A percentile compares a stretch with the other conserved stretches of the same genome.
Evolutionary conservation across 1,139 yeast species (phyloP).

Genomic region (Lodderomyces theae): DNA sequence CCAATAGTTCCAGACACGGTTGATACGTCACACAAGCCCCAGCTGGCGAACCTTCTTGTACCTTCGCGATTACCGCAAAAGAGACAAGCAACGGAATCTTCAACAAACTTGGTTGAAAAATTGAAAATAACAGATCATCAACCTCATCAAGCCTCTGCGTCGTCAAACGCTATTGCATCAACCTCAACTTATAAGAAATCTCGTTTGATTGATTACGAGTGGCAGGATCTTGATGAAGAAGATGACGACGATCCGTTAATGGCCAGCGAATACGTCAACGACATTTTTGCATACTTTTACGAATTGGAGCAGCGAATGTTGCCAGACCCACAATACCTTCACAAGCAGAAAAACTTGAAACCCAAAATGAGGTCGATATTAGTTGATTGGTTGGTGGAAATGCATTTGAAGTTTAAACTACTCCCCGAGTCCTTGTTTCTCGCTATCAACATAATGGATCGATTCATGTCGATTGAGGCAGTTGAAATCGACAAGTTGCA

Average conservation of each 20-base stretch:
- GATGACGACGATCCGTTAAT: constrained; percentile 89
- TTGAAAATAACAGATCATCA: constrained; percentile 18
- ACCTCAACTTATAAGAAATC: constrained; percentile 27
- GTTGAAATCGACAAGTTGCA: constrained; percentile 86
- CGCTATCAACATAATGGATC: constrained; percentile 86
- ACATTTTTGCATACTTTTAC: constrained; percentile 78
- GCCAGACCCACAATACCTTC: constrained; percentile 74
- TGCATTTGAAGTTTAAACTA: constrained; percentile 81
- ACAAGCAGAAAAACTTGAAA: constrained; percentile 70
- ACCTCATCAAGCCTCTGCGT: constrained; percentile 7
- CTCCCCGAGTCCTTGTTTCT: constrained; percentile 88
- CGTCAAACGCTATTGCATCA: background rate
- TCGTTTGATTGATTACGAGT: constrained; percentile 50
- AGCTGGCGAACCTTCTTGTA: constrained; percentile 12
- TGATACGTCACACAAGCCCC: background rate
- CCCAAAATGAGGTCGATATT: constrained; percentile 87
- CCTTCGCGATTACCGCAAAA: constrained; percentile 53
- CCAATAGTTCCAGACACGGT: background rate
- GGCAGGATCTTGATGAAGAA: constrained; percentile 93
- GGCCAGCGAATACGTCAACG: constrained; percentile 92
- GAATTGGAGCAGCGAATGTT: constrained; percentile 71
- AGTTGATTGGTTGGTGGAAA: constrained; percentile 94
- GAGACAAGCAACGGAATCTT: constrained; percentile 55
- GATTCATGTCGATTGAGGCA: constrained; percentile 77
- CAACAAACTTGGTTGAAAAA: constrained; percentile 49